phyloP scores from a whole-genome alignment of 345 rosid genomes.

The Lagerstroemia speciosa region DNA sequence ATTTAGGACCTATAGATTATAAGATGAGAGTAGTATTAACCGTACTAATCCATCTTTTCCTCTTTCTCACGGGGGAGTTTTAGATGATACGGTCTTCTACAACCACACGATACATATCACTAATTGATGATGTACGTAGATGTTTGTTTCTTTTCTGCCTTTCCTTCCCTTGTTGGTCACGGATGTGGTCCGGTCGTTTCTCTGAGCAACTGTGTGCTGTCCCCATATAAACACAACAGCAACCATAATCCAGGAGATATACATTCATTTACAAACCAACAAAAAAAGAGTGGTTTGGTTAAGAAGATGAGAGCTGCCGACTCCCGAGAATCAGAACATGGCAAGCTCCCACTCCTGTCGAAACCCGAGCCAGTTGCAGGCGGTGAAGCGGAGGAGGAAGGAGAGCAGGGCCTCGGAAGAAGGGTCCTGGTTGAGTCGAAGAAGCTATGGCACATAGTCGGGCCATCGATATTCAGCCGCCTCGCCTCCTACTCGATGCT shows the following conservation, averaged over 20 bases:
- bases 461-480: slow-evolving; percentile 77
- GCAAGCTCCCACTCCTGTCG: slow-evolving; percentile 6
- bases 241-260: not conserved
- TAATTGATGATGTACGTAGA: not conserved
- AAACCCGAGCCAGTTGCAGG: not conserved
- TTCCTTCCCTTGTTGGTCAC: not conserved
- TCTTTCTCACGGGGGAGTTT: no score
- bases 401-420: slow-evolving; percentile 10
- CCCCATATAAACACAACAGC: not conserved
- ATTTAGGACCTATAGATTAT: no score
- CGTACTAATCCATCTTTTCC: no score
- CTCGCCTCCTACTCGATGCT: slow-evolving; percentile 69
- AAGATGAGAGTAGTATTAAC: no score
- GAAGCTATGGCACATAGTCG: slow-evolving; percentile 82
- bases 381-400: slow-evolving; percentile 5
- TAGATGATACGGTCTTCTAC: no score
- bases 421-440: slow-evolving; percentile 64
- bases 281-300: not conserved
- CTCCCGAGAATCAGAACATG: not conserved
- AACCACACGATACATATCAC: no score
- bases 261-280: not conserved
- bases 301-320: not conserved
- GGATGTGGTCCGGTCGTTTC: not conserved
- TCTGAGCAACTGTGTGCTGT: not conserved
- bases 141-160: not conserved